Evolutionary conservation across 1,284 basidiomycete species (phyloP), one percentile per base, ranked within the genome.

Genomic region (Cutaneotrichosporon cutaneum): DNA sequence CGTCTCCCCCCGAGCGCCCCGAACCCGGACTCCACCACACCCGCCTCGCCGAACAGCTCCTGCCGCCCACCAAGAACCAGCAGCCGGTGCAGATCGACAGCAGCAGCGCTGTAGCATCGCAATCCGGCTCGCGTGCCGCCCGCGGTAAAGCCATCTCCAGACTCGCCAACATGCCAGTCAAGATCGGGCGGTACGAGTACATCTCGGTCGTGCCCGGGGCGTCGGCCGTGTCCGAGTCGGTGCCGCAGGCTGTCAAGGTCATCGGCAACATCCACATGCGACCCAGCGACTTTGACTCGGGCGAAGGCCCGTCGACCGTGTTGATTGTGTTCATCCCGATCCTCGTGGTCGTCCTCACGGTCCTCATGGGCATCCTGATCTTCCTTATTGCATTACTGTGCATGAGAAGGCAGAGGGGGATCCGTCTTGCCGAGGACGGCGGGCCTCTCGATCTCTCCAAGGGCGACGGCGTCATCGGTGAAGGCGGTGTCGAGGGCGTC

Each of bases 381-480:
- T 94, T 96, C 81, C 85, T 95, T 54, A 81, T 94, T 70, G 93
- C 90, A 71, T 86, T 94, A 60, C 83, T 96, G 71, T 83, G 94
- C 64, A 84, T 95, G 69, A 86, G 90, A 65, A 84, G 88, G 64
- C 85, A 90, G 63, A 85, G 90, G 58, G 89, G 90, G 57, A 92
- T 94, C 75, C 80, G 88, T 68, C 85, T 97, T 53, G 84, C 85
- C 54, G 95, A 98, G 82, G 84, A 84, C 66, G 92, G 94, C 72
- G 94, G 95, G 32, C 96, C 96, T 2, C 83, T 95, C 56, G 94
- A 99, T 80, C 87, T 99, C 82, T 90, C 87, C 70, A 85, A 92
- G 58, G 92, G 95, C 69, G 92, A 95, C 64, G 85, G 92, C 61
- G 85, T 92, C 51, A 89, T 94, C 58, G 90, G 89, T 7, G 92